Evolutionary conservation across 1,284 basidiomycete species (phyloP).

Genomic region (Hymenochaete sp.): DNA sequence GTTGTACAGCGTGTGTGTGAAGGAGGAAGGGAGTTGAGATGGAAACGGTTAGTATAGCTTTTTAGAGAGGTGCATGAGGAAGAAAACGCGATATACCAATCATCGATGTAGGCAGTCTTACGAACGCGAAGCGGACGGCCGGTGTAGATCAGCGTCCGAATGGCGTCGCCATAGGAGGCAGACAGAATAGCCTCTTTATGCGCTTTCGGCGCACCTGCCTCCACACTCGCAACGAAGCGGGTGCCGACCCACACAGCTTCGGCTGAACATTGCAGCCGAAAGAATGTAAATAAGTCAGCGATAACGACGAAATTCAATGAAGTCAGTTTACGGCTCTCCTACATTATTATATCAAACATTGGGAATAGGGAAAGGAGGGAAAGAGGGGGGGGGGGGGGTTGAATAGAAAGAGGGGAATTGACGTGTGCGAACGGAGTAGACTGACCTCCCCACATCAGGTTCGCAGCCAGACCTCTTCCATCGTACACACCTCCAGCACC

Average conservation of each 20-base stretch:
- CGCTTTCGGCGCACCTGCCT: constrained; percentile 72
- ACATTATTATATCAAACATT: too few species aligned
- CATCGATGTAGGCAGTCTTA: constrained; percentile 66
- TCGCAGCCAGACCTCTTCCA: constrained; percentile 75
- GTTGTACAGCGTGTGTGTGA: too few species aligned
- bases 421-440: constrained; percentile 67
- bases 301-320: too few species aligned
- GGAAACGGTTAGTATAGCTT: too few species aligned
- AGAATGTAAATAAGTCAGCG: too few species aligned
- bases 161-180: constrained; percentile 64
- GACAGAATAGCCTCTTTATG: constrained; percentile 68
- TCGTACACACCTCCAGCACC: constrained; percentile 81
- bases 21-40: too few species aligned
- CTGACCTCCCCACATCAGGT: constrained; percentile 79
- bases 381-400: too few species aligned
- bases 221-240: constrained; percentile 78
- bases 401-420: too few species aligned
- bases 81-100: constrained; percentile 48
- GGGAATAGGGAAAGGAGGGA: background rate
- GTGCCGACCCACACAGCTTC: constrained; percentile 87
- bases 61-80: too few species aligned
- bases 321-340: too few species aligned
- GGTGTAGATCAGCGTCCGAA: constrained; percentile 69
- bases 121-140: constrained; percentile 80
- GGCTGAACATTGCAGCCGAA: constrained; percentile 63